phyloP scores from a whole-genome alignment of 164 flowering plant genomes.

The Tetrastigma voinierianum region DNA sequence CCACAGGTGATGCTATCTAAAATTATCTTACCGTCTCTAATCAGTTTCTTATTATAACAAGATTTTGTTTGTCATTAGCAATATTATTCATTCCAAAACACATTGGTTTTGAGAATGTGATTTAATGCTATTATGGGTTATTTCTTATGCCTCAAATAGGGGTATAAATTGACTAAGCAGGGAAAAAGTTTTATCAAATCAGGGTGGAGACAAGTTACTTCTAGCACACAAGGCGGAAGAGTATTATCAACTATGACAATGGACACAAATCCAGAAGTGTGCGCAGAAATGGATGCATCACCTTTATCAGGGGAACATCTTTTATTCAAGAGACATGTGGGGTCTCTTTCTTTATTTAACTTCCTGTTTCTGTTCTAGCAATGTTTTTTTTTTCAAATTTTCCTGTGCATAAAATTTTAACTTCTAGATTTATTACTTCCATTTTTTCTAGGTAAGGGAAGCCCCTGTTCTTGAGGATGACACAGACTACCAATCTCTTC shows the following conservation, averaged over 20 bases:
- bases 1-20: background rate
- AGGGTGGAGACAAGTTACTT: conserved; percentile 68
- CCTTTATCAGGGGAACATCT: conserved; percentile 26
- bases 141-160: conserved; percentile 45
- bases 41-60: too few species aligned
- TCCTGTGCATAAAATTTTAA: background rate
- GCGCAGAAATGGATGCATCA: conserved; percentile 29
- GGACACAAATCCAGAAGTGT: conserved; percentile 32
- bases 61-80: background rate
- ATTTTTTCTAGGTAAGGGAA: conserved; percentile 31
- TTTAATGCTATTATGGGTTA: conserved; percentile 1
- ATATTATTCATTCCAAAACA: background rate
- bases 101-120: background rate
- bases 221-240: conserved; percentile 44
- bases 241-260: conserved; percentile 66
- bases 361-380: background rate
- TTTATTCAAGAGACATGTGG: conserved; percentile 53
- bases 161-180: conserved; percentile 77
- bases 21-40: too few species aligned
- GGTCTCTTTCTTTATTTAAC: conserved; percentile 5
- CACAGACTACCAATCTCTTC: conserved; percentile 41
- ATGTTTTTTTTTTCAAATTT: background rate
- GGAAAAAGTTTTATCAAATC: conserved; percentile 49
- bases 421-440: background rate
- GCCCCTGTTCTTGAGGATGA: conserved; percentile 31